A percentile compares a stretch with the other conserved stretches of the same genome.
Conservation (phyloP, 169 alveolate genomes). For the Fabrea salina region DNA sequence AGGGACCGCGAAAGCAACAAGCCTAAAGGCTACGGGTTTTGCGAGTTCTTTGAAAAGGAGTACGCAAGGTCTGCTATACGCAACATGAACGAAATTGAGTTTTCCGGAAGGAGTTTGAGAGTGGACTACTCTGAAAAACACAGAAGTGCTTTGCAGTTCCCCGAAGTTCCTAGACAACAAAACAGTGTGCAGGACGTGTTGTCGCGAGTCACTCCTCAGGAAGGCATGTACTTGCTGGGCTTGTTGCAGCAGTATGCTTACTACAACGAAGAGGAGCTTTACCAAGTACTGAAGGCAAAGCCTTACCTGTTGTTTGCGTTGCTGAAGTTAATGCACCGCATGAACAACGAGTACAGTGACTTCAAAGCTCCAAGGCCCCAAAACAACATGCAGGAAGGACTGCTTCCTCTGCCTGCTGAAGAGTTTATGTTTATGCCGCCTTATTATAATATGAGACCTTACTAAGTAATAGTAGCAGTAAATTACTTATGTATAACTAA, state of each 20-base stretch:
- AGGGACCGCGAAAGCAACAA: constrained; percentile 47
- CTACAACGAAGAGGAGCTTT: constrained; percentile 17
- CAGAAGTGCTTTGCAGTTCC: not conserved
- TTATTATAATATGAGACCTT: too few species aligned
- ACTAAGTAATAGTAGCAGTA: too few species aligned
- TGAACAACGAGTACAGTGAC: constrained; percentile 1
- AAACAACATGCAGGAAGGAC: constrained; percentile 18
- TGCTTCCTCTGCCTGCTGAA: constrained; percentile 16
- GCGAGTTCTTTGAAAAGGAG: constrained; percentile 65
- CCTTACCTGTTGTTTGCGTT: constrained; percentile 25
- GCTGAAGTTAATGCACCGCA: constrained; percentile 22
- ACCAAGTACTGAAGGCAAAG: not conserved
- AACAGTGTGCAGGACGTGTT: not conserved
- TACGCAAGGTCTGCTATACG: constrained; percentile 61
- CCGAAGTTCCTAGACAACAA: constrained; percentile 1
- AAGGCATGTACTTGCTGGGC: not conserved
- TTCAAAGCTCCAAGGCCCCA: not conserved
- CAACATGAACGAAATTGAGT: constrained; percentile 54
- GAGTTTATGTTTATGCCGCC: too few species aligned
- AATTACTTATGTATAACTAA: too few species aligned
- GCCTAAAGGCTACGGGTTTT: constrained; percentile 74
- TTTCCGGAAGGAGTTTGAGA: constrained; percentile 52
- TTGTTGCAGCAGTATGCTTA: not conserved
- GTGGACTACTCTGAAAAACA: constrained; percentile 57
- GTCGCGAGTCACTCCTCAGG: not conserved